Base-by-base conservation (phyloP, 352 stramenopile species). In the Phytophthora pini region DNA sequence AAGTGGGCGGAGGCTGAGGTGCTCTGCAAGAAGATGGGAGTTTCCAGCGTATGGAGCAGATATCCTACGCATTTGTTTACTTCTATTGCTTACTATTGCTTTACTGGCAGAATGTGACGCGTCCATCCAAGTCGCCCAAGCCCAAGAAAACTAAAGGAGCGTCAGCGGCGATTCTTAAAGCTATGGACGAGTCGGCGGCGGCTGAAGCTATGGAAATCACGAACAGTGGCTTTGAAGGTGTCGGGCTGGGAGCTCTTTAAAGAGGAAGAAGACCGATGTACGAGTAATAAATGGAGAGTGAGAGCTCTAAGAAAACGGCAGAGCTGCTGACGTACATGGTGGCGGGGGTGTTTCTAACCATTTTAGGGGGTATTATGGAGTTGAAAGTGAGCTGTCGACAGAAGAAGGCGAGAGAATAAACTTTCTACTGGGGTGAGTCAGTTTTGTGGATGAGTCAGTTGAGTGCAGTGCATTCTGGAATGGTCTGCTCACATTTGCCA, bases 1-100 rank as follows among this genome's bases (percentile, higher is more conserved):
- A 93, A 95, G 61, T 94, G 85, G 85, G 74, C 79, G 8, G 88
- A 95, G 52, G 85, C 88, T 12, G 88, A 93, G 58, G 76, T 74
- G 26, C 77, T 95, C 15, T 95, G 88, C 69, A 89, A 90, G 63
- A 78, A 86, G 44, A 62, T 94, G 36, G 86, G 82, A 43, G 65
- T 95, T 8, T 34, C 71, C 13, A 71, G 84, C 50, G 85, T 94
- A 75, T 55, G 82, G 36, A n/a, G 8, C 41, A 62, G 24, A 60
- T 72, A 17, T 53, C 15, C 29, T 70, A 39, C 7, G 5, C 8
- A 8, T 41, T 31, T 60, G 7, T 49, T 49, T 56, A 22, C n/a
- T 58, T 61, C 10, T 34, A 36, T 61, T 48, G 12, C 24, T 45
- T 17, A 15, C 31, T 38, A 40, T 55, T 2, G 49, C 63, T 34